These are phyloP conservation scores for Diddensiella caesifluorescens DNA, from an alignment of 805 yeast genomes.

Conservation along the genomic window DNA sequence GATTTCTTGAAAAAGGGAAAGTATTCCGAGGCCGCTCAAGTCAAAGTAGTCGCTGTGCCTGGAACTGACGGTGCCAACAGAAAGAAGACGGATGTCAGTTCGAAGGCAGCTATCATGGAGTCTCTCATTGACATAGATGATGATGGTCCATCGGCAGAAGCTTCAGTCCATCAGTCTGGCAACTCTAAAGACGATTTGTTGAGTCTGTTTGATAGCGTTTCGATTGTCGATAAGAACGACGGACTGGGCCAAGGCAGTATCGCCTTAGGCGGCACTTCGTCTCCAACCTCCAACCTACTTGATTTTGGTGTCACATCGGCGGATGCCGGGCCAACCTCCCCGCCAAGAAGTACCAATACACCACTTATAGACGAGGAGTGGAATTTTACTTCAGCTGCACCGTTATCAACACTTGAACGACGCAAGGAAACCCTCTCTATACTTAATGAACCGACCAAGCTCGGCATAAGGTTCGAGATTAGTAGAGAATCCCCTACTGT, in stretches of 20 bases:
- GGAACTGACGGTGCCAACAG: conserved; percentile 28
- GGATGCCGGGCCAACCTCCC: conserved; percentile 18
- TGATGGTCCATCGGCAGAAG: conserved; percentile 17
- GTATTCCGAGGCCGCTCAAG: conserved; percentile 45
- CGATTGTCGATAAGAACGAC: conserved; percentile 38
- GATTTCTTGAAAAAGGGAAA: conserved; percentile 62
- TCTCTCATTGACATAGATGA: conserved; percentile 76
- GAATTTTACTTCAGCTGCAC: conserved; percentile 13
- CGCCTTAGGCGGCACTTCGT: conserved; percentile 36
- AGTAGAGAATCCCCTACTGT: conserved; percentile 35
- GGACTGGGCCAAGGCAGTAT: conserved; percentile 53
- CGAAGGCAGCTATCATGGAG: conserved; percentile 38
- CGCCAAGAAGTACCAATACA: conserved; percentile 9
- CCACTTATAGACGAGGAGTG: conserved; percentile 9
- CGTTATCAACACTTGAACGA: not conserved
- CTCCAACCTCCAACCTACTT: conserved; percentile 30
- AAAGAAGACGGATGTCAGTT: conserved; percentile 13
- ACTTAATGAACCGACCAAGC: conserved; percentile 35
- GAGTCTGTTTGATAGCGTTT: conserved; percentile 65
- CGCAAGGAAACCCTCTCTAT: conserved; percentile 29
- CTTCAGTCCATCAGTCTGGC: conserved; percentile 26
- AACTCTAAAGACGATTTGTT: conserved; percentile 61
- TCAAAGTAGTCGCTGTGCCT: conserved; percentile 36
- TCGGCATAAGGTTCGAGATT: conserved; percentile 47
- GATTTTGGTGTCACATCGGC: conserved; percentile 1